A percentile compares a stretch with the other conserved stretches of the same genome.
These are phyloP conservation scores for Manihot esculenta DNA, from an alignment of 441 rosid species.

Conservation along the genomic window DNA sequence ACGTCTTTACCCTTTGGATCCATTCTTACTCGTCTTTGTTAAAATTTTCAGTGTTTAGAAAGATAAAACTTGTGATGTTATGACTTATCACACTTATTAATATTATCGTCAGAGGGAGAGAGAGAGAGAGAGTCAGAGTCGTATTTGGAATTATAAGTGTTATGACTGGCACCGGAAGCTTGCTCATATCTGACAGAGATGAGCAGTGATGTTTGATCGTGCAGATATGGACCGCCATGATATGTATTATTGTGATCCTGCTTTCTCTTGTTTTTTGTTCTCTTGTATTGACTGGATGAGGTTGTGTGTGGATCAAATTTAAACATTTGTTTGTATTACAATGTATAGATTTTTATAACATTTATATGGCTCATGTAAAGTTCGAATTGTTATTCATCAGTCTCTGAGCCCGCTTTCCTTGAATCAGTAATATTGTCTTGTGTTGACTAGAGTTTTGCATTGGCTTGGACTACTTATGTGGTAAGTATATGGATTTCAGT, in stretches of 20 bases:
- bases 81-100: background rate
- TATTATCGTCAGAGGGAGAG: background rate
- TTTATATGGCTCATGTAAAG: too few relatives aligned
- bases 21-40: background rate
- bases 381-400: background rate
- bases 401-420: background rate
- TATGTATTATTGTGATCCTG: conserved; percentile 9
- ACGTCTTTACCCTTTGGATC: background rate
- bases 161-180: background rate
- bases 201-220: background rate
- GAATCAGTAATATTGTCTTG: background rate
- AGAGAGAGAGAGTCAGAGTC: background rate
- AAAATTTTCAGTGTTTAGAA: background rate
- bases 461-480: too few relatives aligned
- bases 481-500: too few relatives aligned
- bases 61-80: background rate
- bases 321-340: background rate
- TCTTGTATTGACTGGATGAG: background rate
- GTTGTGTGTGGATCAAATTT: background rate
- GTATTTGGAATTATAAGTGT: background rate
- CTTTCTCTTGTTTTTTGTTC: background rate
- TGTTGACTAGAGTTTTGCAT: background rate
- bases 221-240: conserved; percentile 12
- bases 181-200: conserved; percentile 7
- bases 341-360: too few relatives aligned